These are phyloP conservation scores for Tephrocybe sp. DNA, from an alignment of 768 basidiomycete genomes.

Conservation along the genomic window DNA sequence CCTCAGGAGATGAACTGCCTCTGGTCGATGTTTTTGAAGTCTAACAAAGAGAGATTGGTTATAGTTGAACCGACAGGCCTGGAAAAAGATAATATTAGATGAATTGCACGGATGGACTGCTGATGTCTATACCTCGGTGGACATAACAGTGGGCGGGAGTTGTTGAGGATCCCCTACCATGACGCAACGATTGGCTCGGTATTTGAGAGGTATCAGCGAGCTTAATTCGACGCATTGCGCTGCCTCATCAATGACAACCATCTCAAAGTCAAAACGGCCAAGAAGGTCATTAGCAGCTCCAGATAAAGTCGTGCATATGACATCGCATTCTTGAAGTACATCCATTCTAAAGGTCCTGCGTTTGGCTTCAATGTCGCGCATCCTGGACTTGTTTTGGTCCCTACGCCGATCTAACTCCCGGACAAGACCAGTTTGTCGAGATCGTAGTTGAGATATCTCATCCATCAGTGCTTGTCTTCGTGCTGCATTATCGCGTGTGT, in stretches of 20 bases:
- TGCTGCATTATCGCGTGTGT: conserved; percentile 53
- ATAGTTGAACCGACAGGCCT: conserved; percentile 74
- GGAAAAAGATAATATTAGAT: conserved; percentile 6
- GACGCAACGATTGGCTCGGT: conserved; percentile 76
- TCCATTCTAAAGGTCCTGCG: conserved; percentile 70
- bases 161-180: conserved; percentile 97
- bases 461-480: conserved; percentile 57
- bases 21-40: conserved; percentile 72
- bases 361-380: conserved; percentile 78
- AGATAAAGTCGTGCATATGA: conserved; percentile 91
- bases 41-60: conserved; percentile 93
- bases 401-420: conserved; percentile 72
- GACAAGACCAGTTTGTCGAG: conserved; percentile 59
- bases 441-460: conserved; percentile 64
- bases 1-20: conserved; percentile 92
- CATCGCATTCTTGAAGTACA: conserved; percentile 85
- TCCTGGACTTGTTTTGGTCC: conserved; percentile 80
- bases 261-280: conserved; percentile 84
- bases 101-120: neutral
- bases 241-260: conserved; percentile 97
- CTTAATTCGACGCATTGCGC: conserved; percentile 96
- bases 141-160: conserved; percentile 83
- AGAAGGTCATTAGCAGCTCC: conserved; percentile 90
- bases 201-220: conserved; percentile 93
- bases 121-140: conserved; percentile 35